These are phyloP conservation scores for Rhizophagus clarus DNA, from an alignment of 192 early-diverging fungal species.

Conservation along the genomic window DNA sequence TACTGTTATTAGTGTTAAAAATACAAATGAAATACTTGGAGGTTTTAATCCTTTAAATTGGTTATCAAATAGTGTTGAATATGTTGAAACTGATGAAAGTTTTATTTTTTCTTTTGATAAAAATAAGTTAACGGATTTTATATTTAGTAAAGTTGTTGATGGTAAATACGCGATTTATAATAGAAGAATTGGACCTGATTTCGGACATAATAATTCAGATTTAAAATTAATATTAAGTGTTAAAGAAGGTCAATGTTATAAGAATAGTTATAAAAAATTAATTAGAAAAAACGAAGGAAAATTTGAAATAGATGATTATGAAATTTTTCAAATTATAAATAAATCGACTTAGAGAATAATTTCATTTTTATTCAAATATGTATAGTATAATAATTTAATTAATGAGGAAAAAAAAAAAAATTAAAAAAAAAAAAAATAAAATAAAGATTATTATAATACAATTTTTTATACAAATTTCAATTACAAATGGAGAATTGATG, in stretches of 20 bases:
- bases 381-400: too few relatives aligned
- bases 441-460: too few relatives aligned
- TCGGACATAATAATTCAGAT: not conserved
- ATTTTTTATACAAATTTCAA: too few relatives aligned
- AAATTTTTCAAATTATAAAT: not conserved
- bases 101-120: not conserved
- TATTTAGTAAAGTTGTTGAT: not conserved
- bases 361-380: too few relatives aligned
- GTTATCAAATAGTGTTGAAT: not conserved
- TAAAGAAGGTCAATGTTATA: not conserved
- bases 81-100: not conserved
- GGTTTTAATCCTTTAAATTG: conserved; percentile 36
- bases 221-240: not conserved
- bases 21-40: conserved; percentile 30
- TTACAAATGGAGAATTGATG: too few relatives aligned
- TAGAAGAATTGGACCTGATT: not conserved
- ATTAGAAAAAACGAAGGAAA: not conserved
- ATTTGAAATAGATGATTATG: not conserved
- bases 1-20: conserved; percentile 22
- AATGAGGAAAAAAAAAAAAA: too few relatives aligned
- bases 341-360: not conserved
- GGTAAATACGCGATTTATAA: not conserved
- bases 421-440: too few relatives aligned
- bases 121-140: not conserved
- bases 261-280: not conserved